Conservation (phyloP, 768 basidiomycete species). For the Brasilioporus rufonigricans region DNA sequence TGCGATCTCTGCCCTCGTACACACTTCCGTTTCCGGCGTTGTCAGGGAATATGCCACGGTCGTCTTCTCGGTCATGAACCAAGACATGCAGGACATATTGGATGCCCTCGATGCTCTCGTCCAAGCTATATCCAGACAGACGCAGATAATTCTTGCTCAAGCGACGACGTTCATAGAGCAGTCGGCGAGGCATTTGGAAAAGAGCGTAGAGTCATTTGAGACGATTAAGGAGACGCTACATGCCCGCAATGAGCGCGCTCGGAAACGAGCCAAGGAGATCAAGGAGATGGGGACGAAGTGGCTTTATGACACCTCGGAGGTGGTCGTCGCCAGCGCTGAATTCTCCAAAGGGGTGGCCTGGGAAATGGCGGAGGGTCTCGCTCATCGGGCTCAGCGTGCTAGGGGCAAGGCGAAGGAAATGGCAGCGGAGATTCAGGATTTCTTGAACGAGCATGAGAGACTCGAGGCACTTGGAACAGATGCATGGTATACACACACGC, state of each 20-base stretch:
- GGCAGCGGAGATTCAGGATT: slow-evolving; percentile 33
- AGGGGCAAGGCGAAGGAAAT: slow-evolving; percentile 45
- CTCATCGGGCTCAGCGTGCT: slow-evolving; percentile 42
- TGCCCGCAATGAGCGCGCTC: slow-evolving; percentile 51
- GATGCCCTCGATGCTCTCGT: slow-evolving; percentile 59
- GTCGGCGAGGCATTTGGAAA: slow-evolving; percentile 38
- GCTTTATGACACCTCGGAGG: slow-evolving; percentile 41
- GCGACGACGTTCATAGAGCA: slow-evolving; percentile 44
- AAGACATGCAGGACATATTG: slow-evolving; percentile 55
- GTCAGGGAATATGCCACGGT: slow-evolving; percentile 48
- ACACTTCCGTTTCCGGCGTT: slow-evolving; percentile 47
- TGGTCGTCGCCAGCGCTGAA: slow-evolving; percentile 39
- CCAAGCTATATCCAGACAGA: slow-evolving; percentile 48
- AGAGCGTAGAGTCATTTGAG: slow-evolving; percentile 36
- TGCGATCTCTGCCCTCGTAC: slow-evolving; percentile 26
- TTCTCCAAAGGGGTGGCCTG: slow-evolving; percentile 43
- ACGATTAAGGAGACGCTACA: slow-evolving; percentile 39
- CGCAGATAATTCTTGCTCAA: slow-evolving; percentile 22
- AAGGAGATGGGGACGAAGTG: slow-evolving; percentile 48
- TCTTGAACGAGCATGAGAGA: slow-evolving; percentile 22
- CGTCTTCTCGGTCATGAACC: slow-evolving; percentile 42
- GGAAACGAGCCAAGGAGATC: slow-evolving; percentile 51
- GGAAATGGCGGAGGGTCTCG: slow-evolving; percentile 36
- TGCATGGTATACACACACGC: slow-evolving; percentile 18
- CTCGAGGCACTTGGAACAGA: slow-evolving; percentile 13